A percentile compares a stretch with the other conserved stretches of the same genome.
These are phyloP conservation scores for Candida pseudoglaebosa DNA, from an alignment of 805 yeast species.

Conservation along the genomic window DNA sequence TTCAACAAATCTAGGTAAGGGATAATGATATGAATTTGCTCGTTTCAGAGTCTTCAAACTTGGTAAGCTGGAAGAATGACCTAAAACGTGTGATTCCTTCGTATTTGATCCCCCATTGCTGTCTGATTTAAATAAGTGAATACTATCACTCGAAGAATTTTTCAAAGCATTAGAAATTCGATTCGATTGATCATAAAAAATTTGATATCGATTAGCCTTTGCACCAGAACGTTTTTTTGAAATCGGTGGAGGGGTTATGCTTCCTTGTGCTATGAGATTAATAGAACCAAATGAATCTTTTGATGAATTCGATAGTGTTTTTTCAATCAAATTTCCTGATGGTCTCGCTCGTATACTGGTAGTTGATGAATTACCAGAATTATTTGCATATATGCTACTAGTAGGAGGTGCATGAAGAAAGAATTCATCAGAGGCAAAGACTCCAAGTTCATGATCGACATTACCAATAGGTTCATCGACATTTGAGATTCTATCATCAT, in stretches of 20 bases:
- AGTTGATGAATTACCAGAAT: constrained; percentile 32
- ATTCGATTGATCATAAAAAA: constrained; percentile 43
- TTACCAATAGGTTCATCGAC: constrained; percentile 5
- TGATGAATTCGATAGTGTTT: constrained; percentile 31
- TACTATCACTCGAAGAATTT: constrained; percentile 21
- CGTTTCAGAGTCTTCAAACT: constrained; percentile 14
- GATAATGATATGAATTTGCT: constrained; percentile 1
- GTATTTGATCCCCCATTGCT: constrained; percentile 6
- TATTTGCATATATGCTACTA: constrained; percentile 17
- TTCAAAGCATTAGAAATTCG: constrained; percentile 44
- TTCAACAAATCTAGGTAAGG: constrained; percentile 1
- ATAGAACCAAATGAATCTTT: constrained; percentile 20
- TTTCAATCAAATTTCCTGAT: constrained; percentile 21
- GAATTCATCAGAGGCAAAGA: constrained; percentile 9
- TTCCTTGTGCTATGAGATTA: constrained; percentile 8
- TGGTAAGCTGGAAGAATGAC: constrained; percentile 26
- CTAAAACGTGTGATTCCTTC: constrained; percentile 11
- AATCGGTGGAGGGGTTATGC: constrained; percentile 14
- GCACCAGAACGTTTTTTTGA: constrained; percentile 34
- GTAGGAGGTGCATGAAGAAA: constrained; percentile 21
- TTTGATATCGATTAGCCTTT: constrained; percentile 44
- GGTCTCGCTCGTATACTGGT: constrained; percentile 23
- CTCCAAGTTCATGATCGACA: no score
- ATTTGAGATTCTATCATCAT: constrained; percentile 11
- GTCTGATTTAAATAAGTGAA: constrained; percentile 16